phyloP scores from a whole-genome alignment of 1,284 basidiomycete species.

The Moesziomyces aphidis region DNA sequence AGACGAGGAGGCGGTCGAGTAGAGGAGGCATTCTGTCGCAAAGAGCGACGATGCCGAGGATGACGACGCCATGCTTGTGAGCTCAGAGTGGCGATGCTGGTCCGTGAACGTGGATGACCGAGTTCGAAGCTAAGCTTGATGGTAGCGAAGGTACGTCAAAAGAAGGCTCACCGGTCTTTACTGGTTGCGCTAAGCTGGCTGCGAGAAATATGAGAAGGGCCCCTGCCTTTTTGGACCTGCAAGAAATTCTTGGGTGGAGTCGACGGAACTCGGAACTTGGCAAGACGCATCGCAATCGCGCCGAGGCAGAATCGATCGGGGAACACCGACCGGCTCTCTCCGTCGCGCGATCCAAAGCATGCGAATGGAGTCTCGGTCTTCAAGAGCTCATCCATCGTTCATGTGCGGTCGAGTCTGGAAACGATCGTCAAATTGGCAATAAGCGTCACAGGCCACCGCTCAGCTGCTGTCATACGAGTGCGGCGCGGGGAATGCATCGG shows the following conservation, averaged over 20 bases:
- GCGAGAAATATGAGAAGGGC: slow-evolving; percentile 1
- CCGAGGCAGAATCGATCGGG: neutral
- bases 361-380: neutral
- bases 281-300: neutral
- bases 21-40: slow-evolving; percentile 53
- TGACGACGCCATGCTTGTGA: slow-evolving; percentile 20
- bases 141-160: too few species aligned
- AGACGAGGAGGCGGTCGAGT: slow-evolving; percentile 51
- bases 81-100: too few species aligned
- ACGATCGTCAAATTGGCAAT: neutral
- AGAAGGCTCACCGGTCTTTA: too few species aligned
- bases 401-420: neutral
- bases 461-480: neutral
- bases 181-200: neutral
- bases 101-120: too few species aligned
- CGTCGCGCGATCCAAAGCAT: neutral
- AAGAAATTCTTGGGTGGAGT: slow-evolving; percentile 18
- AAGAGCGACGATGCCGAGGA: slow-evolving; percentile 46
- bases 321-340: neutral
- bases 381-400: neutral
- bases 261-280: slow-evolving; percentile 9
- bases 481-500: neutral
- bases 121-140: too few species aligned
- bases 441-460: neutral
- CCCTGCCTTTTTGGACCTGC: too few species aligned